Evolutionary conservation across 2,329 filamentous ascomycete genomes (phyloP).

Genomic region (Alternaria hordeiaustralica): DNA sequence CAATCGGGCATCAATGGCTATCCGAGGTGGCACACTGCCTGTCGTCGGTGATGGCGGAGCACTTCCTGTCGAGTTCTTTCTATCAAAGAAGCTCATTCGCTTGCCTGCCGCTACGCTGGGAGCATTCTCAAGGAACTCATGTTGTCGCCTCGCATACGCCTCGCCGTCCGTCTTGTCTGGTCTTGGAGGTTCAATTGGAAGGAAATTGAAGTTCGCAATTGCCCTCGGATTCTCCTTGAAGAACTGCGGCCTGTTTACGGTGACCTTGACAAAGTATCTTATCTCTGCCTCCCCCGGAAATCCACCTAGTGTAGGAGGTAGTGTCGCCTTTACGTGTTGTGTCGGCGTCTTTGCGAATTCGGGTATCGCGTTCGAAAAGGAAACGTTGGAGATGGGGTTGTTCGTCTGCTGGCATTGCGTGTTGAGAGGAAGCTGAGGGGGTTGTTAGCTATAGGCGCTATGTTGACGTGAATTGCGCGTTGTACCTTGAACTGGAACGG

Average conservation of each 20-base stretch:
- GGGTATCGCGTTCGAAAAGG: constrained; percentile 51
- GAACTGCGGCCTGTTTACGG: constrained; percentile 83
- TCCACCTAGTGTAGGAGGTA: constrained; percentile 88
- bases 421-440: constrained; percentile 66
- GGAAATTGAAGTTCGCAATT: constrained; percentile 72
- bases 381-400: constrained; percentile 51
- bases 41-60: constrained; percentile 29
- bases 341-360: constrained; percentile 55
- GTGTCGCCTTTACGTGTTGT: constrained; percentile 79
- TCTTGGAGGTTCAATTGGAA: constrained; percentile 90
- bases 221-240: constrained; percentile 87
- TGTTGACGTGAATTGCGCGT: neutral
- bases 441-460: neutral
- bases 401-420: constrained; percentile 64
- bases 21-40: constrained; percentile 52
- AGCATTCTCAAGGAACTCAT: constrained; percentile 59
- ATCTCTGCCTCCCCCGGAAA: constrained; percentile 89
- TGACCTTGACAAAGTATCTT: constrained; percentile 94
- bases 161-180: constrained; percentile 72
- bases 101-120: constrained; percentile 51
- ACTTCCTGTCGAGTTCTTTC: constrained; percentile 33
- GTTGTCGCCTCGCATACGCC: constrained; percentile 78
- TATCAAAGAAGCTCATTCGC: constrained; percentile 67
- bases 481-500: constrained; percentile 79
- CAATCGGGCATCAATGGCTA: constrained; percentile 82